Evolutionary conservation across 2,329 filamentous ascomycete species (phyloP).

Genomic region (Exophiala spinifera): DNA sequence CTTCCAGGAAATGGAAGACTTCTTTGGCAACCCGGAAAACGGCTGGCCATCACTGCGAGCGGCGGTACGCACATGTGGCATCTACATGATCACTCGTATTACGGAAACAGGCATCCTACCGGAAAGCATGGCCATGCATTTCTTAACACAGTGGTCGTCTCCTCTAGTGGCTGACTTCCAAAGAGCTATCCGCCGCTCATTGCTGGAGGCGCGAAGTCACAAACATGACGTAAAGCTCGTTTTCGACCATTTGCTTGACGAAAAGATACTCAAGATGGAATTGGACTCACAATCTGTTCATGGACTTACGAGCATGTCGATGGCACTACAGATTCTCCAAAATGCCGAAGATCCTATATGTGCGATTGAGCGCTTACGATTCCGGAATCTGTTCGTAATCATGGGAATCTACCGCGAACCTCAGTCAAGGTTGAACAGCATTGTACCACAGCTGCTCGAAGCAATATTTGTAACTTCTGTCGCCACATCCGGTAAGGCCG

Average conservation of each 20-base stretch:
- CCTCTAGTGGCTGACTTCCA: slow-evolving; percentile 3
- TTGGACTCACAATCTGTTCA: neutral
- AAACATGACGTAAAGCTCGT: neutral
- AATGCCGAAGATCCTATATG: neutral
- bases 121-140: neutral
- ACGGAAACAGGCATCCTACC: slow-evolving; percentile 1
- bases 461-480: neutral
- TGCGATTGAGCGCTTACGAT: slow-evolving; percentile 1
- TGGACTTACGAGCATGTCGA: neutral
- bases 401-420: neutral
- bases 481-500: neutral
- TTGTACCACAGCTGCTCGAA: neutral
- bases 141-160: neutral
- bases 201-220: neutral
- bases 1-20: slow-evolving; percentile 15
- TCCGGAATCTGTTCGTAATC: neutral
- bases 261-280: no score
- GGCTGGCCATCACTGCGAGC: slow-evolving; percentile 10
- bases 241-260: neutral
- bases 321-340: neutral
- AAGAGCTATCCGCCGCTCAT: slow-evolving; percentile 1
- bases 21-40: slow-evolving; percentile 8
- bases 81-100: slow-evolving; percentile 6
- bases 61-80: slow-evolving; percentile 7
- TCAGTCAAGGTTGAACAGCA: neutral